Evolutionary conservation across 2,329 filamentous ascomycete species (phyloP), one percentile per base, ranked within the genome.

Genomic region (Knoxdaviesia proteae): DNA sequence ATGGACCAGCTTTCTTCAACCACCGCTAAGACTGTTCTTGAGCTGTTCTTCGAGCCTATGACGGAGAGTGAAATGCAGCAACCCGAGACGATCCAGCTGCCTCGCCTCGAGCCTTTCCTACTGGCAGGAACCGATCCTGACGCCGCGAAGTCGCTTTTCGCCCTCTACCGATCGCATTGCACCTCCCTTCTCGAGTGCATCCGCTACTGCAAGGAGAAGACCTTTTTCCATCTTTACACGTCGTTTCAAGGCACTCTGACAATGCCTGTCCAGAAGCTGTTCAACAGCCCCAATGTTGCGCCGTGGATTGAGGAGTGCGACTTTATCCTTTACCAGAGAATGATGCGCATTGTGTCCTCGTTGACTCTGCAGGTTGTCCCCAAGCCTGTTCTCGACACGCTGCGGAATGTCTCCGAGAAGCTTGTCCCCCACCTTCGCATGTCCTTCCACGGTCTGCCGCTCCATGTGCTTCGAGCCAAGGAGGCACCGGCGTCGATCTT

Each of bases 161-260:
- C 88, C 5, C 68, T 96, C 30, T 98, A 98, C 56, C 77, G 86
- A 41, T 90, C 88, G 3, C 88, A 96, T 56, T 94, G 87, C 57
- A 94, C 90, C 9, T 94, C 87, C 1, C 70, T 98, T 5, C 81
- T 98, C 33, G 90, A 98, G 59, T 88, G 84, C 51, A 86, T 98
- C 47, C 81, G 90, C 32, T 96, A 84, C 58, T 94, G 88, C 67
- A 92, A 90, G 55, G 84, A 94, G 58, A 93, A 94, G 61, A 88
- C 86, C 6, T 93, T 98, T 57, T 93, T 94, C 56, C 84, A 92
- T 49, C 72, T 94, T 10, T 94, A 92, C 56, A 87, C 82, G 5
- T 90, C 88, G 1, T 96, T 98, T 57, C 84, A 94, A 53, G 90
- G 90, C 44, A 96, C 87, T 2, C 71, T 98, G 52, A 98, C 90